Base-by-base conservation (phyloP, 495 filamentous ascomycete species). In the Podospora tetraspora region DNA sequence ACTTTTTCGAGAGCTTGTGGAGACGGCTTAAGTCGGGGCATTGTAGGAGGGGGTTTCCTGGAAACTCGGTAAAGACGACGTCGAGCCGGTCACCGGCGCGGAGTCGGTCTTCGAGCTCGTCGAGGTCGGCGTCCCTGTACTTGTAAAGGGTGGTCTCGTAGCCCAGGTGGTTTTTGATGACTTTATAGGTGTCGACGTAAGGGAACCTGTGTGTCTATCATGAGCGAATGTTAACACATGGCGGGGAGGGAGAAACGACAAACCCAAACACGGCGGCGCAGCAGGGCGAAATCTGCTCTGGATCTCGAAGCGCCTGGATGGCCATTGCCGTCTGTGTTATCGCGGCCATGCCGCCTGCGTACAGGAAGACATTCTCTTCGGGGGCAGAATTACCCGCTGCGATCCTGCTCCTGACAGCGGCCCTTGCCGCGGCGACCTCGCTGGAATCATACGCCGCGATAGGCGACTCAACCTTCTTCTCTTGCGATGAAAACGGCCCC, bases 111-210 rank as follows among this genome's bases (percentile, higher is more conserved):
- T 62, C 34, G 3, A 69, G 57, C 3, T 7, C 1, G 60, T 67
- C 25, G 23, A 72, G 34, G 1, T 71, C 64, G 16, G 57, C 0
- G 16, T 63, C 23, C 16, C 57, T 29, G 64, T 25, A 70, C 0
- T 68, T 63, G 64, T 66, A 68, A 5, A 74, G 61, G 0, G 58
- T 66, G 0, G 64, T 21, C 0, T 24, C 3, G 29, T 59, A 61
- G 43, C 34, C 29, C 19, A 71, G 62, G 25, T 74, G 11, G 25
- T 10, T 23, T 11, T 37, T 23, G 6, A 77, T 61, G 16, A 70
- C 13, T 16, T 77, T 77, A 30, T 57, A 66, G 11, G 75, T 76
- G 64, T 77, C 75, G 21, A 77, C 72, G 67, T 77, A 77, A 43
- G 67, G 67, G 61, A 77, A 77, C 3, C 75, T 69, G 57, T 43